phyloP scores from a whole-genome alignment of 2,329 filamentous ascomycete species.

The Epicoccum nigrum region DNA sequence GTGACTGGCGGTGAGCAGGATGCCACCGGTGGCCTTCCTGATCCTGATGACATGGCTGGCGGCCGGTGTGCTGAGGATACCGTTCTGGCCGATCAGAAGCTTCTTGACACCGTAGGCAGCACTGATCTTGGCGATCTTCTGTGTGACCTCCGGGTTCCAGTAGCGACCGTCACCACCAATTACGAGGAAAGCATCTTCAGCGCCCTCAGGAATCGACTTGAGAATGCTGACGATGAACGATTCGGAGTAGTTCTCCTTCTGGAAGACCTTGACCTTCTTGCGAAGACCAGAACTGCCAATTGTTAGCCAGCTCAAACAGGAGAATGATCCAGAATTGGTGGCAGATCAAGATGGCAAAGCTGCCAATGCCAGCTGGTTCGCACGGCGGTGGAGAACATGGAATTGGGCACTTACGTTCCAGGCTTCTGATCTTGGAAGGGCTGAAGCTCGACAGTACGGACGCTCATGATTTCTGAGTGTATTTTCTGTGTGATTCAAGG shows the following conservation, averaged over 20 bases:
- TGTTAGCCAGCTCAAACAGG: slow-evolving; percentile 30
- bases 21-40: slow-evolving; percentile 92
- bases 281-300: slow-evolving; percentile 84
- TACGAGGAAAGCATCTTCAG: slow-evolving; percentile 84
- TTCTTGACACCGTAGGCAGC: slow-evolving; percentile 99
- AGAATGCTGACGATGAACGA: slow-evolving; percentile 93
- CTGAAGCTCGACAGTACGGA: slow-evolving; percentile 80
- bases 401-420: slow-evolving; percentile 78
- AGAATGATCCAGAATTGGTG: background rate
- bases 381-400: background rate
- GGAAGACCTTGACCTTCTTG: slow-evolving; percentile 98
- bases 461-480: slow-evolving; percentile 59
- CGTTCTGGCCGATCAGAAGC: slow-evolving; percentile 92
- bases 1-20: slow-evolving; percentile 95
- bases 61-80: slow-evolving; percentile 94
- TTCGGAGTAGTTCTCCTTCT: slow-evolving; percentile 94
- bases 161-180: slow-evolving; percentile 97
- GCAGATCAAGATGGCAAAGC: slow-evolving; percentile 4
- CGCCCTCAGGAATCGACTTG: slow-evolving; percentile 94
- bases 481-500: slow-evolving; percentile 27
- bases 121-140: slow-evolving; percentile 96
- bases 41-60: slow-evolving; percentile 96
- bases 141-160: slow-evolving; percentile 96
- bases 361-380: slow-evolving; percentile 1
- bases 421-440: slow-evolving; percentile 97